These are phyloP conservation scores for Pelargonium nanum DNA, from an alignment of 345 rosid species.

Conservation along the genomic window DNA sequence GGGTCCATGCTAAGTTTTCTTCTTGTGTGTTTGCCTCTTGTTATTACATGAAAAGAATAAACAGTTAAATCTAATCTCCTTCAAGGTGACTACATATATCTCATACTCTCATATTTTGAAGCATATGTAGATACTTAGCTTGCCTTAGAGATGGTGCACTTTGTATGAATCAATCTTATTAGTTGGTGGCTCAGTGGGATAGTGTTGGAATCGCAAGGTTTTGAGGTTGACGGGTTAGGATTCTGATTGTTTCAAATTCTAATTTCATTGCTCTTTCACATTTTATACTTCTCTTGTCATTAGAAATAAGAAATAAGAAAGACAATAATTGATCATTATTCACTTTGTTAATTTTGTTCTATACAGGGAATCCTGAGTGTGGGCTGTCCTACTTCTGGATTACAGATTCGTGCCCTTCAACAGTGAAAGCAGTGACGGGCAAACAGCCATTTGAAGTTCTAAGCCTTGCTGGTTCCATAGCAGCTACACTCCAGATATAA, in stretches of 20 bases:
- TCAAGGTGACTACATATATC: too few species aligned
- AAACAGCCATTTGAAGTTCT: conserved; percentile 78
- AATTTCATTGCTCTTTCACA: too few species aligned
- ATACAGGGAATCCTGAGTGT: conserved; percentile 52
- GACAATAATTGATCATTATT: background rate
- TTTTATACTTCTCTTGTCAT: too few species aligned
- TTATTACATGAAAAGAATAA: background rate
- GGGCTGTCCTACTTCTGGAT: conserved; percentile 90
- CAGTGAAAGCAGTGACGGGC: conserved; percentile 62
- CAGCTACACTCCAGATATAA: conserved; percentile 73
- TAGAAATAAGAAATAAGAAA: too few species aligned
- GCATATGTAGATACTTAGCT: background rate
- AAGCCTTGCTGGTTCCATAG: conserved; percentile 77
- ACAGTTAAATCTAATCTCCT: too few species aligned
- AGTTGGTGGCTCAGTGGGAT: background rate
- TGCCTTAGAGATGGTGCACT: background rate
- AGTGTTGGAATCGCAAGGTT: background rate
- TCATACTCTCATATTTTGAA: too few species aligned
- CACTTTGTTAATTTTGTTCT: background rate
- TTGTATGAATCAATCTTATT: too few species aligned
- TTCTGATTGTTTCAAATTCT: background rate
- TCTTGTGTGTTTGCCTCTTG: background rate
- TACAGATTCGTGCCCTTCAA: conserved; percentile 79
- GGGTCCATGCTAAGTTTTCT: too few species aligned
- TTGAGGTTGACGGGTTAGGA: background rate